Evolutionary conservation across 148 eudicot genomes (phyloP).

Genomic region (Rhododendron kiyosumense): DNA sequence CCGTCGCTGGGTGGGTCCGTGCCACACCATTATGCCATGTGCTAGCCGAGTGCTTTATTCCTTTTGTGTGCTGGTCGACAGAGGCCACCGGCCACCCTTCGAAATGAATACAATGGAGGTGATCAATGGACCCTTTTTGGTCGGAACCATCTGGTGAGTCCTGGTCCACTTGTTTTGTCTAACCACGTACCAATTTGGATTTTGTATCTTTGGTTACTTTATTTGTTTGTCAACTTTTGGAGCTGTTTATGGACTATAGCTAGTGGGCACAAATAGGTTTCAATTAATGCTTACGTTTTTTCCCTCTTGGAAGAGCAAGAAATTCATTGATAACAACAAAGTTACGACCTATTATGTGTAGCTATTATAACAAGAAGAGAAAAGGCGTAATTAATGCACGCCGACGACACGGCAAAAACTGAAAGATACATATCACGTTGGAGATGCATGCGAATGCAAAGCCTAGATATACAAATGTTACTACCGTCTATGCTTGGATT

Average conservation of each 20-base stretch:
- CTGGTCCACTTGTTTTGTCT: slow-evolving; percentile 7
- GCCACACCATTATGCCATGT: background rate
- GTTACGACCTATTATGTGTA: too few relatives aligned
- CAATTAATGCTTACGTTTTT: too few relatives aligned
- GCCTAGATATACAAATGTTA: background rate
- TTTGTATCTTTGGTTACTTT: background rate
- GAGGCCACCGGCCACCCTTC: background rate
- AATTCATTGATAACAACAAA: too few relatives aligned
- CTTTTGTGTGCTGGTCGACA: background rate
- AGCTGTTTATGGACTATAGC: background rate
- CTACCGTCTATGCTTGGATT: background rate
- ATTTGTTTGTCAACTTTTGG: background rate
- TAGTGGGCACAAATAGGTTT: background rate
- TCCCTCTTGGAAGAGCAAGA: too few relatives aligned
- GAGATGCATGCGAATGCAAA: too few relatives aligned
- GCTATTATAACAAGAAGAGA: too few relatives aligned
- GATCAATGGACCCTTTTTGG: background rate
- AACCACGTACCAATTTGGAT: background rate
- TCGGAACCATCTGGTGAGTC: background rate
- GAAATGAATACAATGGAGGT: background rate
- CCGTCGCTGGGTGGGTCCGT: background rate
- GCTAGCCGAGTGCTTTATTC: background rate
- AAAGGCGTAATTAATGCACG: too few relatives aligned
- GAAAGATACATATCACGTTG: too few relatives aligned
- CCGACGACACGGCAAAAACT: too few relatives aligned